A percentile compares a stretch with the other conserved stretches of the same genome.
Evolutionary conservation across 306 rosid genomes (phyloP).

Genomic region (Sicyos baderoa): DNA sequence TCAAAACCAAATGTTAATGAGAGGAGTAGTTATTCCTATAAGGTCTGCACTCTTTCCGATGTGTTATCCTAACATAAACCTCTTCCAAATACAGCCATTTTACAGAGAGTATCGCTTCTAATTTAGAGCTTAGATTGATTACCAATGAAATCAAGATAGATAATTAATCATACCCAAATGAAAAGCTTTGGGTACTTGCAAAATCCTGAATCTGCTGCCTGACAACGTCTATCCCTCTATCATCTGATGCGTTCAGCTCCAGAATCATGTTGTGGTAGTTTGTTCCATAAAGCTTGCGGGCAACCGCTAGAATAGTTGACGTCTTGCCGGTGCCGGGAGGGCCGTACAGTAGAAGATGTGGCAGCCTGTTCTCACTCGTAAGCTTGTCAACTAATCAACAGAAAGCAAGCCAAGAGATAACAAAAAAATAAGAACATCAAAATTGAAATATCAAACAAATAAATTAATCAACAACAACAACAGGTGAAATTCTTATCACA

Average conservation of each 20-base stretch:
- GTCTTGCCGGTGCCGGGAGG: conserved; percentile 98
- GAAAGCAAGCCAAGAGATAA: conserved; percentile 3
- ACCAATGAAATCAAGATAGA: not conserved
- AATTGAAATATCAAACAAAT: too few relatives aligned
- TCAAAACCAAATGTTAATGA: too few relatives aligned
- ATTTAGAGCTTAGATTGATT: too few relatives aligned
- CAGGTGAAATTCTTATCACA: not conserved
- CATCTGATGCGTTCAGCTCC: conserved; percentile 93
- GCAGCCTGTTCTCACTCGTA: conserved; percentile 80
- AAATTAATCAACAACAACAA: not conserved
- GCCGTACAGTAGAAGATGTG: conserved; percentile 84
- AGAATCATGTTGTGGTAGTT: conserved; percentile 68
- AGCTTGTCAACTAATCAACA: conserved; percentile 63
- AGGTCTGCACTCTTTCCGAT: too few relatives aligned
- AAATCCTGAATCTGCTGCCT: conserved; percentile 88
- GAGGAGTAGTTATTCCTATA: too few relatives aligned
- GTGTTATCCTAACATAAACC: too few relatives aligned
- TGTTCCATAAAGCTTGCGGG: conserved; percentile 78
- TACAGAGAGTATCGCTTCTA: too few relatives aligned
- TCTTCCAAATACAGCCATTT: too few relatives aligned
- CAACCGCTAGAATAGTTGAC: conserved; percentile 85
- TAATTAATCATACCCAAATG: conserved; percentile 56
- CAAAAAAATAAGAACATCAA: not conserved
- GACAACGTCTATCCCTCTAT: conserved; percentile 92
- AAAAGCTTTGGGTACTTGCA: conserved; percentile 88